Evolutionary conservation across 1,139 yeast genomes (phyloP), one percentile per base, ranked within the genome.

Genomic region (Pneumocystis jirovecii): DNA sequence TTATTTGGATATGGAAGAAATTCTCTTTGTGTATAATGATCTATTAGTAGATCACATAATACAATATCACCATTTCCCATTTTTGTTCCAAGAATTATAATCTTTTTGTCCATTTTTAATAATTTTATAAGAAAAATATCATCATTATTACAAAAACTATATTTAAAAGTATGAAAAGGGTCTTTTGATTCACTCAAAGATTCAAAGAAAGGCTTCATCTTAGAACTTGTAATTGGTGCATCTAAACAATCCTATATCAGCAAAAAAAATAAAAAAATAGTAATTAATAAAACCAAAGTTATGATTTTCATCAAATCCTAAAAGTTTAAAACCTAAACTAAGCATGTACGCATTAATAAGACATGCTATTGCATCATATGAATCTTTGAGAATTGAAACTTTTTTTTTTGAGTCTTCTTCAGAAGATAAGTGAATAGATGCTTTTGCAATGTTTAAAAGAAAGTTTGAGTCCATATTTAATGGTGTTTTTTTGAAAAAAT

Each of bases 321-420:
- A 40, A 44, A 67, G 67, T 25, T 62, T 63, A 64, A 68, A 69
- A 12, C 70, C 70, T 7, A 63, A 63, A 7, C 65, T 63, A 31
- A 69, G 67, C 70, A 68, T 67, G 15, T 65, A 63, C 1, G 69
- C 66, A 50, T 69, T 69, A 35, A 65, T 56, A 6, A 68, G 63
- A 57, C 65, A 45, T 21, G 70, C 69, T 2, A 69, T 34, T 17
- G 66, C 66, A n/a, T 68, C 70, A 61, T 62, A 61, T 25, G 67
- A 61, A 15, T 29, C 62, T 19, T 65, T 59, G 8, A 65, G 65
- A 7, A 37, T 63, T n/a, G 61, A 34, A 7, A 4, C 1, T 10
- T 12, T 50, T 50, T 50, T 50, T 25, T 25, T 15, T 3, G 3
- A 15, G 17, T 25, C 25, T 50, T 50, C 15, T 50, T 50, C 57